Evolutionary conservation across 345 rosid genomes (phyloP), one percentile per base, ranked within the genome.

Genomic region (Salix brachista): DNA sequence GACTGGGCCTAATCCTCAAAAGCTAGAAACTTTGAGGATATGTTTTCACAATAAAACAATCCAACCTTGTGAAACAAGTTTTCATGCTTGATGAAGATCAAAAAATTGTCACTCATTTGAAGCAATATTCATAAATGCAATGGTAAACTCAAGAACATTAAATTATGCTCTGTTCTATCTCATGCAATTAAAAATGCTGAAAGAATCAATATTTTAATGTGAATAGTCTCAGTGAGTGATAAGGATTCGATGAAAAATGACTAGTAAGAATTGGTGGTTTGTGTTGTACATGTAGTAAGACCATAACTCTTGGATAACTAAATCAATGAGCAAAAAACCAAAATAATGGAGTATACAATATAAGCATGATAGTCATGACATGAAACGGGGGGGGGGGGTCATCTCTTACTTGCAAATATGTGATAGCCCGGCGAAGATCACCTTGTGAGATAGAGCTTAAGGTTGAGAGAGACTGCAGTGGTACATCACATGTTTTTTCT

Each of bases 391-490:
- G 32, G 34, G 4, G 32, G 32, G 5, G 32, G 36, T 6, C 3
- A 70, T 61, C 26, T 19, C 84, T 73, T 85, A 93, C 98, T 88
- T 96, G 97, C 88, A 93, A 85, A 82, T 90, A 93, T 52, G 98
- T 96, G 82, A 96, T 96, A 64, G 99, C 98, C 78, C 98, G 88
- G 60, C 97, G 97, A 78, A 93, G 98, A 88, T 96, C 99, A 72
- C 98, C 99, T 88, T 96, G 97, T 68, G 97, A 90, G 71, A 96
- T 88, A 71, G 89, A 80, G 81, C 98, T 88, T 85, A 93, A 87
- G 64, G 97, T 89, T 82, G 98, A 84, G 75, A 96, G 89, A 81
- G 93, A 97, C 98, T 96, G 75, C 65, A 79, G 54, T 5, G 41
- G 78, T 71, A 76, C 25, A 69, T 54, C 30, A 66, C 39, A 56